Conservation (phyloP, 768 basidiomycete species). For the Exsudoporus frostii region DNA sequence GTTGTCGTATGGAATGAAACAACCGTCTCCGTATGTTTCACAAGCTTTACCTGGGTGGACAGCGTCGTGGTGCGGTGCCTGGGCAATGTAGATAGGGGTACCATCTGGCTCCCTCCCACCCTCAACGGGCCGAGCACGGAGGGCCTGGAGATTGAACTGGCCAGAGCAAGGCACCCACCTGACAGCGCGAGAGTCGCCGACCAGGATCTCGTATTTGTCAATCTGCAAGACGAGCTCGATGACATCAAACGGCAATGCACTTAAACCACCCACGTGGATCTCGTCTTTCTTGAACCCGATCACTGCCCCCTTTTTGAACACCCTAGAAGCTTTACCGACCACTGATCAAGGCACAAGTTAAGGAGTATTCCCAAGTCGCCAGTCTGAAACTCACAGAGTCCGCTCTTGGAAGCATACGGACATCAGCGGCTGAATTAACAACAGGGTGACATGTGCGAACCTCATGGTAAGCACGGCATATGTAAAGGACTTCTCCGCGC, state of each 20-base stretch:
- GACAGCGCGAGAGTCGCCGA: conserved; percentile 56
- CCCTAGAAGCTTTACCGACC: conserved; percentile 60
- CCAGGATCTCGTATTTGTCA: conserved; percentile 64
- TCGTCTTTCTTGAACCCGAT: conserved; percentile 62
- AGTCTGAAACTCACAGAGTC: conserved; percentile 42
- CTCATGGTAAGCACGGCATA: conserved; percentile 57
- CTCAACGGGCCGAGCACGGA: conserved; percentile 56
- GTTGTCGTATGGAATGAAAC: conserved; percentile 53
- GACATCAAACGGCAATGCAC: background rate
- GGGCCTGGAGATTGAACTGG: conserved; percentile 39
- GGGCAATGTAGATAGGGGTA: conserved; percentile 56
- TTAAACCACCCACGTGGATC: conserved; percentile 45
- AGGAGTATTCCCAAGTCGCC: background rate
- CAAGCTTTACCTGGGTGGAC: conserved; percentile 66
- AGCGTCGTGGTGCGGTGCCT: conserved; percentile 50
- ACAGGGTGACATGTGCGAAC: conserved; percentile 32
- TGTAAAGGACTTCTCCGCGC: conserved; percentile 49
- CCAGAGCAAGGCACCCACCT: conserved; percentile 55
- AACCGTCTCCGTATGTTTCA: conserved; percentile 48
- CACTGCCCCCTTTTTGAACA: conserved; percentile 58
- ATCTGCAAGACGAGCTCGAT: conserved; percentile 38
- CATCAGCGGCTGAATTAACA: background rate
- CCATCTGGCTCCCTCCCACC: conserved; percentile 66
- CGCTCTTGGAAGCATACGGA: conserved; percentile 38
- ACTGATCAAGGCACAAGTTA: conserved; percentile 37